Conservation (phyloP, 805 yeast genomes). For the Wickerhamiella kurtzmanii region DNA sequence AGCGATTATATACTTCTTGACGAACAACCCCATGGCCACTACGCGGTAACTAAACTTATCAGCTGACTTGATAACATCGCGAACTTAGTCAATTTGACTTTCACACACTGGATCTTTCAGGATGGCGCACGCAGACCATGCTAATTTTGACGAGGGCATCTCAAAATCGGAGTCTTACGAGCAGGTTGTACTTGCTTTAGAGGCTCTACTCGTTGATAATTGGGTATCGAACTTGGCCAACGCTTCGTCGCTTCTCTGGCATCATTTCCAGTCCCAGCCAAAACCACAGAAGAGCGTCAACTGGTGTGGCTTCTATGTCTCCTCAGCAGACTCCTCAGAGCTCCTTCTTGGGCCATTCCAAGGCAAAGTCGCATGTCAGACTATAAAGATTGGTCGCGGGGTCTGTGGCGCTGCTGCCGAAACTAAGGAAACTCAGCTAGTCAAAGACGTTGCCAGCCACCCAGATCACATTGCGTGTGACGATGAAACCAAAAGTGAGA, state of each 20-base stretch:
- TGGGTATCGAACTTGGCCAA: constrained; percentile 89
- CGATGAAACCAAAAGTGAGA: constrained; percentile 85
- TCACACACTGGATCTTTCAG: not conserved
- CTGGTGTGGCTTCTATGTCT: constrained; percentile 88
- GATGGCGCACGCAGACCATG: constrained; percentile 55
- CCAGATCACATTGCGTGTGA: constrained; percentile 97
- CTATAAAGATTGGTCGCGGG: constrained; percentile 63
- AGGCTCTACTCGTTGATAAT: constrained; percentile 51
- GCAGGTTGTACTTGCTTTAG: constrained; percentile 44
- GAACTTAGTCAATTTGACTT: not conserved
- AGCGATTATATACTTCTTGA: too few relatives aligned
- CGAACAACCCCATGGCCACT: too few relatives aligned
- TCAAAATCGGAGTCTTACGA: constrained; percentile 41
- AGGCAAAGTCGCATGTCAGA: constrained; percentile 93
- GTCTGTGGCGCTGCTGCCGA: constrained; percentile 84
- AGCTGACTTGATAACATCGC: not conserved
- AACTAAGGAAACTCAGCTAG: constrained; percentile 49
- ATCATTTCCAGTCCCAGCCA: constrained; percentile 55
- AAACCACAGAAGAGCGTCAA: constrained; percentile 39
- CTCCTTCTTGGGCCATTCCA: constrained; percentile 84
- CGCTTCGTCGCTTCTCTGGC: constrained; percentile 77
- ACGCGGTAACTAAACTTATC: too few relatives aligned
- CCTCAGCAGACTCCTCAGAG: constrained; percentile 31
- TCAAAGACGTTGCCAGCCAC: constrained; percentile 58
- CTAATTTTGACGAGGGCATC: constrained; percentile 34